Base-by-base conservation (phyloP, 1,284 basidiomycete species). In the Amylostereum chailletii region DNA sequence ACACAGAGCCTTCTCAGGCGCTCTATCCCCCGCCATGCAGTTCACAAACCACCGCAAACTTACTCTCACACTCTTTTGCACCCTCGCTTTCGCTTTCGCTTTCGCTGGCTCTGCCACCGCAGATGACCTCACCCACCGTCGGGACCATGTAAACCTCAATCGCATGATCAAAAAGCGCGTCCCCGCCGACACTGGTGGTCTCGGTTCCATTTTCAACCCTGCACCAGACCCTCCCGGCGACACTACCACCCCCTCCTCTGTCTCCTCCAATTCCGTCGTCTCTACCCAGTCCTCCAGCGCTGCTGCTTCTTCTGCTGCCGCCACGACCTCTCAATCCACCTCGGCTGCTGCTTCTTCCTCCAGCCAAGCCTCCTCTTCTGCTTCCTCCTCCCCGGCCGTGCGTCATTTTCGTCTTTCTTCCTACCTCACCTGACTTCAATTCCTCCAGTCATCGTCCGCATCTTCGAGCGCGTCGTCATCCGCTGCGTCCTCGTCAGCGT, bases 111-210 rank as follows among this genome's bases (percentile, higher is more conserved):
- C 62, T 49, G 69, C 71, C 46, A 70, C 77, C 52, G 78, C 80
- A 60, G 69, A 72, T 54, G 61, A 67, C 49, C 62, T 71, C 55
- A 65, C 61, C 42, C 60, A 42, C 40, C 76, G 71, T 45, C 75
- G 77, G 56, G 74, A 74, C 63, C 83, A 86, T 68, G 70, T 60
- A 46, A 68, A 69, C 59, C 65, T 83, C 57, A 77, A 78, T 58
- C 83, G 86, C 56, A 67, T 90, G 62, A 63, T 87, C 56, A 84
- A 72, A 67, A 86, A 83, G 62, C 82, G 86, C 46, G 59, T 53
- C 38, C 46, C 44, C 29, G 9, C 32, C 6, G 29, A 42, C 19
- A 34, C 34, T 38, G 45, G 33, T 43, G n/a, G 7, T 26, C 19
- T 19, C 19, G 19, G 19, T 19, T 19, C 19, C 19, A 19, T 19